Evolutionary conservation across 148 eudicot genomes (phyloP), one percentile per base, ranked within the genome.

Genomic region (Vaccinium darrowii): DNA sequence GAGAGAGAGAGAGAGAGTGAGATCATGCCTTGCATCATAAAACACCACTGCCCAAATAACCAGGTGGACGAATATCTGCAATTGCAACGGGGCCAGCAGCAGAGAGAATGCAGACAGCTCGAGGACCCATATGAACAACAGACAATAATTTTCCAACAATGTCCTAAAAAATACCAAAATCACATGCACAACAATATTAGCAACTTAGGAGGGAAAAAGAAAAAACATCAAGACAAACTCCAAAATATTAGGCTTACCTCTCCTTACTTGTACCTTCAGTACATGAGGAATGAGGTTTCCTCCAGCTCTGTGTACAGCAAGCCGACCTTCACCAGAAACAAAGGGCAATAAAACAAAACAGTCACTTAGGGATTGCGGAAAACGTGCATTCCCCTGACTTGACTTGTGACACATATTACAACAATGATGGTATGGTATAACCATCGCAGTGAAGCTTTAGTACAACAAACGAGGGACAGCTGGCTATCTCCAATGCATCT

Each of bases 211-310:
- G 47, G 47, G 36, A 33, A 33, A 33, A 1, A 2, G 36, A 43
- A 43, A 43, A 43, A 43, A 43, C 5, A 4, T 43, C 47, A 43
- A 43, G 47, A 43, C 6, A 43, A 6, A 36, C 6, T 9, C 65
- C 47, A 54, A 27, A n/a, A 62, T 33, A 33, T 33, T 39, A 43
- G 63, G 49, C 52, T 62, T 81, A 81, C 83, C 73, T 81, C 73
- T 63, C 83, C 74, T 33, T 39, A 4, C 3, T 21, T 62, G 33
- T 81, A 81, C 13, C 1, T 52, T 62, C 10, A 81, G 10, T 43
- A 30, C 83, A 62, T 81, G 15, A 60, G 83, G 83, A 81, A 50
- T 80, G 53, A 80, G n/a, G 71, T 80, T 4, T 36, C 83, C 72
- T 25, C 83, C 73, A 58, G 72, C 72, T n/a, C 21, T 80, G 53